Percentiles rank a stretch among this genome's conserved stretches.
Evolutionary conservation across 2,329 filamentous ascomycete species (phyloP).

Genomic region (Exserohilum turcica): DNA sequence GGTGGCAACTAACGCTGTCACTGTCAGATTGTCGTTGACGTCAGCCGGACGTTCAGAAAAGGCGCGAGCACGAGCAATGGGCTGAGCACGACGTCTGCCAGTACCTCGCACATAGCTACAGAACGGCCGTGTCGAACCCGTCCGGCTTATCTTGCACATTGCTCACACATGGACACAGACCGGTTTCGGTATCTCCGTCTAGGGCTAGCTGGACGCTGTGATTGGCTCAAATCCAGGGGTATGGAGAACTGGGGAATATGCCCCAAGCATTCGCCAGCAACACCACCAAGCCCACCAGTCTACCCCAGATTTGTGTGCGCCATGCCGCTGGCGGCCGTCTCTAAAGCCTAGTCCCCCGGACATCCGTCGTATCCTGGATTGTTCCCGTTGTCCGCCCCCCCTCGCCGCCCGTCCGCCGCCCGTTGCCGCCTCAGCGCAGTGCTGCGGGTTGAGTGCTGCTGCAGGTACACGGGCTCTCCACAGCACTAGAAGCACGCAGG

Average conservation of each 20-base stretch:
- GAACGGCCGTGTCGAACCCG: neutral
- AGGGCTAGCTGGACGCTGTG: neutral
- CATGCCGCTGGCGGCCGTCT: slow-evolving; percentile 28
- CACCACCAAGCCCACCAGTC: slow-evolving; percentile 28
- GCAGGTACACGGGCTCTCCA: slow-evolving; percentile 40
- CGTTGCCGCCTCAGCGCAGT: slow-evolving; percentile 21
- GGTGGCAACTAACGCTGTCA: neutral
- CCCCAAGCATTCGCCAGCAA: neutral
- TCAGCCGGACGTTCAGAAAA: neutral
- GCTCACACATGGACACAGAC: no score
- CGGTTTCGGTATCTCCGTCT: neutral
- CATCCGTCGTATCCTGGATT: slow-evolving; percentile 17
- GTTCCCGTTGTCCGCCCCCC: slow-evolving; percentile 25
- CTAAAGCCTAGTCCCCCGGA: slow-evolving; percentile 33
- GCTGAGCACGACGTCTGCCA: neutral
- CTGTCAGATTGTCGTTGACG: neutral
- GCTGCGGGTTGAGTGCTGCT: slow-evolving; percentile 32
- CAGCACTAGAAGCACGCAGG: slow-evolving; percentile 21
- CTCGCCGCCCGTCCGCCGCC: no score
- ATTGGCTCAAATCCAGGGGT: neutral
- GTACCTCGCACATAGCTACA: neutral
- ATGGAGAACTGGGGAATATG: neutral
- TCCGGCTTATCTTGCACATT: neutral
- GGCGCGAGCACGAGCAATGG: neutral
- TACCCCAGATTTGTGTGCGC: slow-evolving; percentile 40